These are phyloP conservation scores for Fusarium sp. DNA, from an alignment of 2,329 filamentous ascomycete genomes.

Conservation along the genomic window DNA sequence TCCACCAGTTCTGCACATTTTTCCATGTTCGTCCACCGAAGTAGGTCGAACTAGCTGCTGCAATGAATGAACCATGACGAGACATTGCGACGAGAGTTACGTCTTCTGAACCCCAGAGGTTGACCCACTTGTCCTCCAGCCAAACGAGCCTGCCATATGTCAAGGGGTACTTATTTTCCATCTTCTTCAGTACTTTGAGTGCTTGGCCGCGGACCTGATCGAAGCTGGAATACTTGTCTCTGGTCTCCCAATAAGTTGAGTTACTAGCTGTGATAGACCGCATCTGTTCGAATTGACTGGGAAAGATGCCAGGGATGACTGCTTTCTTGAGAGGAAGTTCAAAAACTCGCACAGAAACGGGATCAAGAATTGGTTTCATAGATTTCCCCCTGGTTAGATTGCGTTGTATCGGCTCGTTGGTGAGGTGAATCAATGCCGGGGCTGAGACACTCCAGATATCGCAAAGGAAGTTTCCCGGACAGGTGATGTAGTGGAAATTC, in stretches of 20 bases:
- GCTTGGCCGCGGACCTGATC: not conserved
- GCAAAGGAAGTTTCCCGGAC: not conserved
- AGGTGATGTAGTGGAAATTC: slow-evolving; percentile 4
- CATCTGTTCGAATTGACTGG: slow-evolving; percentile 1
- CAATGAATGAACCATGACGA: not conserved
- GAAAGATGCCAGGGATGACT: not conserved
- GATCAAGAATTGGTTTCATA: not conserved
- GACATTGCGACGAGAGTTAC: not conserved
- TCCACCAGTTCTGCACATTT: fast-evolving
- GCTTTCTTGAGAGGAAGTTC: not conserved
- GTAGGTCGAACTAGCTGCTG: not conserved
- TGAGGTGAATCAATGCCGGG: not conserved
- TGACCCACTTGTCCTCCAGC: not conserved
- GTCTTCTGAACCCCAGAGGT: not conserved
- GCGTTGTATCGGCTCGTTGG: not conserved
- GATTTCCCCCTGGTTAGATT: fast-evolving
- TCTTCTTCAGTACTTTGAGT: fast-evolving
- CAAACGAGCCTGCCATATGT: not conserved
- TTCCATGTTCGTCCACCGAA: not conserved
- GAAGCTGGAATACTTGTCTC: not conserved
- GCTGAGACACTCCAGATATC: not conserved
- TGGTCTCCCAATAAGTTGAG: not conserved
- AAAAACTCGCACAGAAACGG: slow-evolving; percentile 2
- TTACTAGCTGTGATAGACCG: slow-evolving; percentile 1
- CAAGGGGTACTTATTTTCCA: not conserved